A percentile compares a stretch with the other conserved stretches of the same genome.
Conservation (phyloP, 176 grass and related monocot genomes). For the Eremochloa ophiuroides region DNA sequence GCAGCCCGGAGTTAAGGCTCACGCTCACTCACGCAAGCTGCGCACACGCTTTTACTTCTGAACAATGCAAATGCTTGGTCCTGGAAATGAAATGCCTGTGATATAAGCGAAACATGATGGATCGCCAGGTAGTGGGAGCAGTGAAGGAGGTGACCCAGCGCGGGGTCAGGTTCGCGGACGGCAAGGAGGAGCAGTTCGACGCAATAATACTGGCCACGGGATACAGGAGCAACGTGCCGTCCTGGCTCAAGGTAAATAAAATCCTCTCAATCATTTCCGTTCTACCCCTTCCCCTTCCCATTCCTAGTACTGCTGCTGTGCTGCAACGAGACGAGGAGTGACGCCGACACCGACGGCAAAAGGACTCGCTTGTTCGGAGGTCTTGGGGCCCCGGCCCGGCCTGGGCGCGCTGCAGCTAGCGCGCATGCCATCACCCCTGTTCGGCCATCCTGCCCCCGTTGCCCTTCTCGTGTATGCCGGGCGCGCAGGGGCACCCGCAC, state of each 20-base stretch:
- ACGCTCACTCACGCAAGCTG: too few relatives aligned
- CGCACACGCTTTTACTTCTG: too few relatives aligned
- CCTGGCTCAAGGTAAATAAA: constrained; percentile 96
- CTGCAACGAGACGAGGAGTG: neutral
- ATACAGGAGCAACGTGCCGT: constrained; percentile 95
- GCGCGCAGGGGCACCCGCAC: constrained; percentile 22
- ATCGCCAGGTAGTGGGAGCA: constrained; percentile 69
- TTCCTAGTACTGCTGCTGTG: neutral
- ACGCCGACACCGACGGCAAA: neutral
- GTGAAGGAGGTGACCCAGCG: constrained; percentile 80
- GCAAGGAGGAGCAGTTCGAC: constrained; percentile 86
- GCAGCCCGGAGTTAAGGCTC: neutral
- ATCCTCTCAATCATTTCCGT: neutral
- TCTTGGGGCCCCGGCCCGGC: neutral
- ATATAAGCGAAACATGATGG: neutral
- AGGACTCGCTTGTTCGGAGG: constrained; percentile 31
- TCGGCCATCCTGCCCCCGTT: constrained; percentile 21
- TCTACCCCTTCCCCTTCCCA: neutral
- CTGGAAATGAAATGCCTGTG: too few relatives aligned
- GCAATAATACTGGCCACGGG: constrained; percentile 78
- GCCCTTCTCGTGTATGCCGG: constrained; percentile 49
- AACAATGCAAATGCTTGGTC: neutral
- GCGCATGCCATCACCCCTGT: constrained; percentile 13
- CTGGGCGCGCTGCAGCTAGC: neutral
- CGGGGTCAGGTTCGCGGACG: constrained; percentile 82